These are phyloP conservation scores for Verticillium alfalfae DNA, from an alignment of 2,329 filamentous ascomycete genomes.

Conservation along the genomic window DNA sequence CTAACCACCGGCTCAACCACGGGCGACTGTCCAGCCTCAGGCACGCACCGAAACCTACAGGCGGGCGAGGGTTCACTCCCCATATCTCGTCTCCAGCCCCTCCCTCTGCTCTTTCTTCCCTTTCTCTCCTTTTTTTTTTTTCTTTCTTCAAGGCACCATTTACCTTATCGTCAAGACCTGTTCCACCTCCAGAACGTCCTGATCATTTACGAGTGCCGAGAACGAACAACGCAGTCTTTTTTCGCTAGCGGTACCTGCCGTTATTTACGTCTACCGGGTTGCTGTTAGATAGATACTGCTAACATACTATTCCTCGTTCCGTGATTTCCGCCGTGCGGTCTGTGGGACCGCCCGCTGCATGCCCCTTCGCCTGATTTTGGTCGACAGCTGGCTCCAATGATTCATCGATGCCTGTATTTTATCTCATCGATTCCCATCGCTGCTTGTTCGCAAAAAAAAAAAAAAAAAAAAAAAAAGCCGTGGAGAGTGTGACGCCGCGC, in stretches of 20 bases:
- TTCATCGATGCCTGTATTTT: no score
- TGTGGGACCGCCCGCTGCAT: background rate
- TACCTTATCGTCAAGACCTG: slow-evolving; percentile 94
- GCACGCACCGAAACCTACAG: background rate
- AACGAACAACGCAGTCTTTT: slow-evolving; percentile 76
- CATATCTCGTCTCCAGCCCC: slow-evolving; percentile 8
- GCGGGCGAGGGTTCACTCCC: background rate
- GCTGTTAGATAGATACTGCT: slow-evolving; percentile 97
- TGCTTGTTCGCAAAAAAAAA: background rate
- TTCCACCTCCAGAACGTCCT: slow-evolving; percentile 65
- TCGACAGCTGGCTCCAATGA: background rate
- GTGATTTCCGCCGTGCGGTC: background rate
- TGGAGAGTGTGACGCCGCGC: background rate
- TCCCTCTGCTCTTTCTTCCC: background rate
- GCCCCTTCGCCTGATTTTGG: background rate
- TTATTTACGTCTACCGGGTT: slow-evolving; percentile 61
- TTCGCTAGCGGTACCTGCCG: slow-evolving; percentile 96
- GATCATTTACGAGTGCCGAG: slow-evolving; percentile 92
- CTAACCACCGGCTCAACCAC: slow-evolving; percentile 3
- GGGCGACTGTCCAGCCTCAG: background rate
- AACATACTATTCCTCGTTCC: slow-evolving; percentile 49
- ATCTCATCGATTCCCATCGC: no score
- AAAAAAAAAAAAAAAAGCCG: no score
- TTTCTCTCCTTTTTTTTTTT: slow-evolving; percentile 26
- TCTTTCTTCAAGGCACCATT: slow-evolving; percentile 58